Percentiles rank a stretch among this genome's conserved stretches.
These are phyloP conservation scores for Mallotus repandus DNA, from an alignment of 441 rosid genomes.

Conservation along the genomic window DNA sequence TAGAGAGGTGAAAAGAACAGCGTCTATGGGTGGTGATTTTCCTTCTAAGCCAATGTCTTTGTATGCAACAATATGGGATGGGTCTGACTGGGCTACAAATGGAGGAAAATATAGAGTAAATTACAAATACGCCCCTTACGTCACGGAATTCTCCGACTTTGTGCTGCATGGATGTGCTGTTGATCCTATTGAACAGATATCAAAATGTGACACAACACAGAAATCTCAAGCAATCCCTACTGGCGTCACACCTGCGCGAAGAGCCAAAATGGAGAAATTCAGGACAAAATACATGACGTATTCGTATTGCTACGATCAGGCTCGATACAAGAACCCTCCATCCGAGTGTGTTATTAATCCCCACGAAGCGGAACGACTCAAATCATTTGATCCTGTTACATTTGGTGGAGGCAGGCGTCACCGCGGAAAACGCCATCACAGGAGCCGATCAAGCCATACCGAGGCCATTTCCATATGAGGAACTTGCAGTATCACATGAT, in stretches of 20 bases:
- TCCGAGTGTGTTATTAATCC: conserved; percentile 42
- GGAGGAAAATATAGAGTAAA: conserved; percentile 88
- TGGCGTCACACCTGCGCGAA: conserved; percentile 29
- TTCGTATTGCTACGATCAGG: conserved; percentile 59
- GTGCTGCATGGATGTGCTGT: conserved; percentile 76
- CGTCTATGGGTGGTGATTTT: conserved; percentile 71
- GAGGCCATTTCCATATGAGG: conserved; percentile 33
- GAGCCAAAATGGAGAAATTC: conserved; percentile 43
- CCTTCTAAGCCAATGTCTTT: conserved; percentile 94
- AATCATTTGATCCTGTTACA: conserved; percentile 66
- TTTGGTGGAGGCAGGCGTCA: conserved; percentile 66
- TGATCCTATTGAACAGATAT: conserved; percentile 55
- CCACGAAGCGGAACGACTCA: conserved; percentile 60
- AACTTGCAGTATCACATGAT: background rate
- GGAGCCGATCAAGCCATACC: conserved; percentile 26
- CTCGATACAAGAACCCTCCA: conserved; percentile 41
- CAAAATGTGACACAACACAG: conserved; percentile 34
- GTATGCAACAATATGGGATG: conserved; percentile 95
- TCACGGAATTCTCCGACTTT: conserved; percentile 53
- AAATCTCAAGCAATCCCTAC: conserved; percentile 26
- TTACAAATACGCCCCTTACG: conserved; percentile 78
- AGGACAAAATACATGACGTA: conserved; percentile 58
- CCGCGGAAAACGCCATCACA: conserved; percentile 51
- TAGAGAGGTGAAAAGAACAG: conserved; percentile 63
- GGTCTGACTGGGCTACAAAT: conserved; percentile 88